phyloP scores from a whole-genome alignment of 2,329 filamentous ascomycete genomes.

The Dactylonectria macrodidyma region DNA sequence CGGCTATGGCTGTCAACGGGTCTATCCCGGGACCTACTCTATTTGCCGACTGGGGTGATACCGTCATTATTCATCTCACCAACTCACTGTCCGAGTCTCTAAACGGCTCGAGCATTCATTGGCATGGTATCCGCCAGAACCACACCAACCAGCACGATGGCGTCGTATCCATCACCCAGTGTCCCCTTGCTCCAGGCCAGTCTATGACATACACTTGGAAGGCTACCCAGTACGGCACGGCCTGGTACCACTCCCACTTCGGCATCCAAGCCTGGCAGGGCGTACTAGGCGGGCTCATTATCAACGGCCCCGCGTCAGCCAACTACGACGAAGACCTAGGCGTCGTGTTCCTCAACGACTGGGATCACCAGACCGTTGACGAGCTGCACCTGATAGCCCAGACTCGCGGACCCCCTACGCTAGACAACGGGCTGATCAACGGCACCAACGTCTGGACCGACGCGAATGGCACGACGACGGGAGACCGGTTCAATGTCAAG shows the following conservation, averaged over 20 bases:
- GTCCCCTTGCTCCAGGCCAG: conserved; percentile 65
- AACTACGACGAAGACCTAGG: conserved; percentile 77
- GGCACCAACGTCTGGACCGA: conserved; percentile 57
- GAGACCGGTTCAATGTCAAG: conserved; percentile 53
- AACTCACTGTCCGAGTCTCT: conserved; percentile 59
- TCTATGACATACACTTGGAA: conserved; percentile 50
- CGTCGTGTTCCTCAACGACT: conserved; percentile 71
- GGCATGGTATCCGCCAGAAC: conserved; percentile 73
- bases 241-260: conserved; percentile 42
- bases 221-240: conserved; percentile 33
- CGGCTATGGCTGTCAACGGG: conserved; percentile 66
- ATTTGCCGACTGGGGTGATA: conserved; percentile 66
- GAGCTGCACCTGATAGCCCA: conserved; percentile 51
- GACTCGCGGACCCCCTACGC: conserved; percentile 50
- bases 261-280: conserved; percentile 39
- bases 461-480: conserved; percentile 47
- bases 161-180: conserved; percentile 65
- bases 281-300: conserved; percentile 48
- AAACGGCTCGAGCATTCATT: conserved; percentile 76
- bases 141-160: conserved; percentile 70
- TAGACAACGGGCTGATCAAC: conserved; percentile 64
- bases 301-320: conserved; percentile 71
- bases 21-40: conserved; percentile 73
- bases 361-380: conserved; percentile 64
- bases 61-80: conserved; percentile 66